Evolutionary conservation across 805 yeast species (phyloP).

Genomic region (Kodamaea hsintzibuensis): DNA sequence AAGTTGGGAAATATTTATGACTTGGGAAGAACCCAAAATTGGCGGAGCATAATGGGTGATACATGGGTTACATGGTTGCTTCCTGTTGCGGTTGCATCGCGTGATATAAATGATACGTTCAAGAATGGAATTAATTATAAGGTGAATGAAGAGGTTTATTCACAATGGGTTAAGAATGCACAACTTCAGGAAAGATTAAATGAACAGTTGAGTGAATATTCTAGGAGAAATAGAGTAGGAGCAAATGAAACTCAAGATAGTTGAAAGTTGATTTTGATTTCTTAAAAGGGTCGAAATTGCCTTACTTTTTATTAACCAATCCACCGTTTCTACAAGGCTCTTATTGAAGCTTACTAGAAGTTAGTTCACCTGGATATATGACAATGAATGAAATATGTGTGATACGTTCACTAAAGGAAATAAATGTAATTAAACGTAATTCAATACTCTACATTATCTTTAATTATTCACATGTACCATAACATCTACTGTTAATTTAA

Average conservation of each 20-base stretch:
- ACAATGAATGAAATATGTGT: no score
- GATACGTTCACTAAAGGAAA: no score
- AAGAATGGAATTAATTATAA: slow-evolving; percentile 55
- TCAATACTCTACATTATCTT: no score
- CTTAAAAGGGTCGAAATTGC: no score
- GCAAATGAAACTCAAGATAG: not conserved
- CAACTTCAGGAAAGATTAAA: slow-evolving; percentile 48
- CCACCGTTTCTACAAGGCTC: no score
- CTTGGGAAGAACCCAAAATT: slow-evolving; percentile 63
- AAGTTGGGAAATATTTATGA: slow-evolving; percentile 71
- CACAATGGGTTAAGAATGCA: slow-evolving; percentile 40
- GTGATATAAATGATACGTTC: slow-evolving; percentile 17
- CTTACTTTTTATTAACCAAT: no score
- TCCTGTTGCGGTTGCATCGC: slow-evolving; percentile 45
- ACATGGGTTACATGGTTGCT: slow-evolving; percentile 67
- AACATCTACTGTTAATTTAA: no score
- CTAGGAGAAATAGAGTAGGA: not conserved
- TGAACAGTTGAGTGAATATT: slow-evolving; percentile 32
- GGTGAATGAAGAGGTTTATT: slow-evolving; percentile 44
- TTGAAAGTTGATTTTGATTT: not conserved
- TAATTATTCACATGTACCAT: no score
- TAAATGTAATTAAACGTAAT: no score
- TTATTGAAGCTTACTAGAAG: no score
- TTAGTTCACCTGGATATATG: no score
- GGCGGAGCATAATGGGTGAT: slow-evolving; percentile 74